Conservation (phyloP, 495 filamentous ascomycete genomes). For the Apodospora peruviana region DNA sequence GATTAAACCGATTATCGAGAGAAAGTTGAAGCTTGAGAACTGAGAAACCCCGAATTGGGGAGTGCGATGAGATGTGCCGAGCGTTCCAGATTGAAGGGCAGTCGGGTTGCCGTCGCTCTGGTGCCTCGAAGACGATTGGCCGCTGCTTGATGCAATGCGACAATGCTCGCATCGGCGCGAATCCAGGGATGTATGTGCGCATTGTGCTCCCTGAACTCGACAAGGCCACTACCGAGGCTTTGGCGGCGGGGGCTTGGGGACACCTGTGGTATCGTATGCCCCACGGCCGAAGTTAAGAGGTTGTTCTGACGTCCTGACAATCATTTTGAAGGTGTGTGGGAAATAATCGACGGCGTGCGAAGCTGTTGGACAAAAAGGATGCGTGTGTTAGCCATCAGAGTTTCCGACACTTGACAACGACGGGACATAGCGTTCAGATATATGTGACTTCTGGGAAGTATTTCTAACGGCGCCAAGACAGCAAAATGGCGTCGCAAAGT, state of each 20-base stretch:
- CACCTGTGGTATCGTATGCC: conserved; percentile 53
- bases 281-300: conserved; percentile 48
- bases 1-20: conserved; percentile 22
- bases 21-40: neutral
- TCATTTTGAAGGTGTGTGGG: conserved; percentile 33
- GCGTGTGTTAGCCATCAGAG: conserved; percentile 18
- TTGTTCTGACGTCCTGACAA: conserved; percentile 39
- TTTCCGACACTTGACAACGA: no score
- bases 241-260: conserved; percentile 50
- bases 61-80: neutral
- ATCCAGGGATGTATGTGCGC: conserved; percentile 15
- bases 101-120: no score
- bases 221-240: conserved; percentile 42
- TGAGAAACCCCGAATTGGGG: neutral
- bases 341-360: neutral
- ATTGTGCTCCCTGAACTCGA: neutral
- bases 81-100: no score
- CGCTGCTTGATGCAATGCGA: conserved; percentile 2
- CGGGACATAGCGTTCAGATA: neutral
- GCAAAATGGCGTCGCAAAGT: conserved; percentile 7
- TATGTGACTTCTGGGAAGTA: neutral
- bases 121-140: conserved; percentile 7
- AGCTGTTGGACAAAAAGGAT: neutral
- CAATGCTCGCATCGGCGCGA: conserved; percentile 3
- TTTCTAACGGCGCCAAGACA: neutral